Percentiles rank a stretch among this genome's conserved stretches.
Evolutionary conservation across 1,284 basidiomycete genomes (phyloP).

Genomic region (Austroboletus novae-zelandiae): DNA sequence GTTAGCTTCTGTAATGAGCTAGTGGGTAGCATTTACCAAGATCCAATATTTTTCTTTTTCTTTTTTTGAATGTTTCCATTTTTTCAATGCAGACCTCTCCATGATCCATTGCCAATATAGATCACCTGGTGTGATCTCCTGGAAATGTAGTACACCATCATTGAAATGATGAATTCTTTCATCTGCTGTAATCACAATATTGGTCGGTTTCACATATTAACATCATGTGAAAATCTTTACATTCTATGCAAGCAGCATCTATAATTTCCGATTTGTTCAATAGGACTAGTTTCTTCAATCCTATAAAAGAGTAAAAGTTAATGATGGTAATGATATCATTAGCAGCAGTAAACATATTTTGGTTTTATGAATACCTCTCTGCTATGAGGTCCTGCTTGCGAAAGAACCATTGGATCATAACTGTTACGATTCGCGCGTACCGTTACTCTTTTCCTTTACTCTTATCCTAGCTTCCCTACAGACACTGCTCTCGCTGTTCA

Average conservation of each 20-base stretch:
- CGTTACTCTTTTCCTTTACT: too few species aligned
- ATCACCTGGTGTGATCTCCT: not conserved
- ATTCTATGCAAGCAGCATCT: conserved; percentile 1
- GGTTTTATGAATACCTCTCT: conserved; percentile 1
- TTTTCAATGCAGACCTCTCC: not conserved
- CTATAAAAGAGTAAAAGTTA: not conserved
- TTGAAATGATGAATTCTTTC: not conserved
- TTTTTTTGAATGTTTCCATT: not conserved
- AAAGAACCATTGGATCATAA: conserved; percentile 5
- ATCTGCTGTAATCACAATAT: not conserved
- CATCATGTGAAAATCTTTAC: not conserved
- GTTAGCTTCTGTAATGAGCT: too few species aligned
- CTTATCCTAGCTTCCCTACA: too few species aligned
- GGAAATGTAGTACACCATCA: not conserved
- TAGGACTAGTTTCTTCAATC: not conserved
- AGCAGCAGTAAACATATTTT: too few species aligned
- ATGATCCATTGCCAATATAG: not conserved
- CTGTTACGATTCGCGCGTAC: too few species aligned
- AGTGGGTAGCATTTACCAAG: too few species aligned
- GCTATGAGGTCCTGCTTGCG: not conserved
- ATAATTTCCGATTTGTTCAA: not conserved
- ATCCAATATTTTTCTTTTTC: not conserved
- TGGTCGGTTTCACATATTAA: not conserved
- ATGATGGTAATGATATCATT: too few species aligned
- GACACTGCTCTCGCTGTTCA: too few species aligned